These are phyloP conservation scores for Terfezia boudieri DNA, from an alignment of 495 filamentous ascomycete genomes.

Conservation along the genomic window DNA sequence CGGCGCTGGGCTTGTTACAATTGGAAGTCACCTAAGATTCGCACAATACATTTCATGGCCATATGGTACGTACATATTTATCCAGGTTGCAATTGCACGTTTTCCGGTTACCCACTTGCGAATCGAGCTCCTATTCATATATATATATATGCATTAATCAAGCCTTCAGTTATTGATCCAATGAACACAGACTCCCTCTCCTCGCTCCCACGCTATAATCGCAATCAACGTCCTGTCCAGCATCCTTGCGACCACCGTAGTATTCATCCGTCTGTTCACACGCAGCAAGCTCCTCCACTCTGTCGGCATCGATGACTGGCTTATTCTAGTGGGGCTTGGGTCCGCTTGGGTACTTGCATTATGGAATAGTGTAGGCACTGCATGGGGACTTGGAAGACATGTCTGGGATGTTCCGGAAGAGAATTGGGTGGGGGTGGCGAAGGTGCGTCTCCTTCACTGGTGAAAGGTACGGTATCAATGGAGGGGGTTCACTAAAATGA, in stretches of 20 bases:
- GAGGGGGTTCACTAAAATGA: no score
- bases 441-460: neutral
- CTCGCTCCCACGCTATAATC: neutral
- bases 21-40: no score
- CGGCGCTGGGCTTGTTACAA: no score
- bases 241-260: neutral
- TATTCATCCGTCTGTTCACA: neutral
- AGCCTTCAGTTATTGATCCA: no score
- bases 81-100: no score
- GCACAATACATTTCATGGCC: no score
- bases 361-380: neutral
- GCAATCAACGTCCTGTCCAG: neutral
- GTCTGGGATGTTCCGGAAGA: neutral
- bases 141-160: no score
- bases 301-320: neutral
- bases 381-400: neutral
- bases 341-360: neutral
- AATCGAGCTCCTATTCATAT: no score
- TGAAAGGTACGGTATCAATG: no score
- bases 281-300: neutral
- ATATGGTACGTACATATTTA: no score
- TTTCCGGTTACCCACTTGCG: no score
- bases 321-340: neutral
- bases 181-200: no score
- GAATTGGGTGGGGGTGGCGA: neutral